Base-by-base conservation (phyloP, 2,329 filamentous ascomycete species). In the Capronia epimyces region DNA sequence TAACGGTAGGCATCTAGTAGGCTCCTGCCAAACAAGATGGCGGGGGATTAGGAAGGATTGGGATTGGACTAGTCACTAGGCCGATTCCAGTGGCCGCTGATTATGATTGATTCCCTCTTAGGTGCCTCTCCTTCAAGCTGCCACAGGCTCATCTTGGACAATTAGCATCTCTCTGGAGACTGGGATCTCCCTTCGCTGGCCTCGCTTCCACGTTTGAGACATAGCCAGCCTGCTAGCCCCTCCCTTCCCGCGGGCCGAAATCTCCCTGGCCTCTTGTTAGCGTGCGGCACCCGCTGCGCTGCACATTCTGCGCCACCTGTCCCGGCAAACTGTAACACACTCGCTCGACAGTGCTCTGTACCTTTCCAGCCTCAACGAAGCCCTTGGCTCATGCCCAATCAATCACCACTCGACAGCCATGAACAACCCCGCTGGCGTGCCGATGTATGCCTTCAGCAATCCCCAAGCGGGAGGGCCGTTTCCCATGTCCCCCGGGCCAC, bases 381-480 rank as follows among this genome's bases (percentile, higher is more conserved):
- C 36, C 40, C 46, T 48, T 56, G 40, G 51, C 43, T 46, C 43
- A 40, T 25, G 37, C 45, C 53, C 56, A 56, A 56, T 56, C 53
- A 56, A 51, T 21, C 50, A 32, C 42, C 43, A 43, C 41, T 52
- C 43, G 46, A 44, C 39, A 25, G 58, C 55, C 56, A 60, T 56
- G 55, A 58, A 57, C 46, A 57, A 62, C 59, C 58, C 60, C 60
- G 56, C 53, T 54, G 34, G 34, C 34, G 46, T 56, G 48, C 57
- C 51, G 45, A 29, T 48, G 44, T 58, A 56, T 47, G 53, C 32
- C 46, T 57, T 50, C 46, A 55, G 24, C 46, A 47, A 45, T 47
- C 37, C 52, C 22, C 52, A 47, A 32, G 46, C 49, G 21, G 49
- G 31, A 36, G 29, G 22, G 15, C 29, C 25, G 22, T 56, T 48